phyloP scores from a whole-genome alignment of 2,329 filamentous ascomycete genomes.

The Ustilaginoidea virens region DNA sequence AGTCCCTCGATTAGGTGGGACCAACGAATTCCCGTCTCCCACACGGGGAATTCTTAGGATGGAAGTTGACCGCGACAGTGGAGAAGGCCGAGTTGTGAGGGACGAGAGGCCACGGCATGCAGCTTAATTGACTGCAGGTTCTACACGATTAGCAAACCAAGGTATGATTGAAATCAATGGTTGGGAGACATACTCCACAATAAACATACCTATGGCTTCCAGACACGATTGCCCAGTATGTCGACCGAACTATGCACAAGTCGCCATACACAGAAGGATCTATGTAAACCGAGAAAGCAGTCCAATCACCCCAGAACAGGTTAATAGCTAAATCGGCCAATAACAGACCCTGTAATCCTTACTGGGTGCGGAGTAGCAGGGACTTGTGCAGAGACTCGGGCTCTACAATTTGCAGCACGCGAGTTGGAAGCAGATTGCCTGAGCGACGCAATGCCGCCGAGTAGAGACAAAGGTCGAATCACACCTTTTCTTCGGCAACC shows the following conservation, averaged over 20 bases:
- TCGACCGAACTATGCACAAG: constrained; percentile 1
- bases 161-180: constrained; percentile 6
- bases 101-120: constrained; percentile 20
- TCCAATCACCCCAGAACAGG: no score
- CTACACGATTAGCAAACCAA: constrained; percentile 4
- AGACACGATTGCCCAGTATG: background rate
- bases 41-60: constrained; percentile 29
- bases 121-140: constrained; percentile 13
- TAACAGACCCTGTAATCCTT: no score
- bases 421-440: background rate
- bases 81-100: constrained; percentile 21
- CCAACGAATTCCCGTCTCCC: constrained; percentile 52
- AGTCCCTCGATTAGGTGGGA: constrained; percentile 34
- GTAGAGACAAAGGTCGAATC: constrained; percentile 1
- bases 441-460: background rate
- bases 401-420: no score
- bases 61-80: constrained; percentile 26
- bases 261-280: constrained; percentile 1
- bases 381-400: no score
- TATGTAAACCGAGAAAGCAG: background rate
- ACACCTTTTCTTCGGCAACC: constrained; percentile 1
- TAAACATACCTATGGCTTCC: constrained; percentile 13
- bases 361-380: no score
- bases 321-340: no score
- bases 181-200: constrained; percentile 3